Evolutionary conservation across 225 moss, liverwort and hornwort species (phyloP), one percentile per base, ranked within the genome.

Genomic region (Climacium dendroides): DNA sequence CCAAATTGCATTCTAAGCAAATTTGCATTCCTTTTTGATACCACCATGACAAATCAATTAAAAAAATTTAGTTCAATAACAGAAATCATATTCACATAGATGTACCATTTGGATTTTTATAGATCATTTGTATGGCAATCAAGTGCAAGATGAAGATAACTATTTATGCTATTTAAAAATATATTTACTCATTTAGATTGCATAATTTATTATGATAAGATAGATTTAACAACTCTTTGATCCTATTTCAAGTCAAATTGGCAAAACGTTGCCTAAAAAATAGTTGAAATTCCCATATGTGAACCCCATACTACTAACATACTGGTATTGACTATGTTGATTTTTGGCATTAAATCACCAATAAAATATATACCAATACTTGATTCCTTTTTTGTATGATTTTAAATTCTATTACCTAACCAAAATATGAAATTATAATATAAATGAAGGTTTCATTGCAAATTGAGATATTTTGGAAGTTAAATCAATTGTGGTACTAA

Each of bases 361-460:
- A 67, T 39, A 67, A 23, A 23, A 67, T n/a, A 37, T 7, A 13
- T 11, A 37, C 23, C 23, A 37, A 37, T 37, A 23, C 0, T 39
- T 23, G 23, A 20, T 0, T 2, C 1, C 7, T 4, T 67, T 37
- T 37, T 2, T 6, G 3, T 5, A 66, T 3, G 1, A n/a, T 65
- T 35, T 48, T 48, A 48, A 48, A 8, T 10, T 10, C 10, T 48
- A 48, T 19, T 65, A 20, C 65, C 5, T 19, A 19, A 3, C 15
- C 0, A 65, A 5, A 34, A 65, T 34, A 17, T 65, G 4, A 5
- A 65, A 35, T 10, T 64, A 18, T 6, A 17, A 8, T 9, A 32
- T 9, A 3, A 35, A 34, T 64, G 10, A 64, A 10, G 5, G 5
- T 35, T 20, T 20, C n/a, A 23, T 67, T 23, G 67, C 13, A 37